Evolutionary conservation across 805 yeast genomes (phyloP).

Genomic region (Candida hungchunana): DNA sequence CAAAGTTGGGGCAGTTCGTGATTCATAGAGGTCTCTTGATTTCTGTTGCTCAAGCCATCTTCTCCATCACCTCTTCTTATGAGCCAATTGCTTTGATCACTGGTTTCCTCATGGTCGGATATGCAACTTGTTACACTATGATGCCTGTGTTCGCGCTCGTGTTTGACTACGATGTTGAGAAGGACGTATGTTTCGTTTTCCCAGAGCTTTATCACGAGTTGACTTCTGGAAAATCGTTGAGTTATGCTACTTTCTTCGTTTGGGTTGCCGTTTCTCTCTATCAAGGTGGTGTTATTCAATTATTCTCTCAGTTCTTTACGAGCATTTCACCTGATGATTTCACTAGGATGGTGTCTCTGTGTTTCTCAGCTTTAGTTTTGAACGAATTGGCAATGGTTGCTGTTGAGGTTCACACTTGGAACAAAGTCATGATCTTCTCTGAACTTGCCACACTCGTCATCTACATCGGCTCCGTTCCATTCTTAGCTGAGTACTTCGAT

Average conservation of each 20-base stretch:
- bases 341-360: slow-evolving; percentile 75
- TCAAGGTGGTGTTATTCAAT: slow-evolving; percentile 85
- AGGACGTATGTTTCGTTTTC: slow-evolving; percentile 79
- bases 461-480: slow-evolving; percentile 75
- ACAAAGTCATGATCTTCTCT: slow-evolving; percentile 64
- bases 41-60: slow-evolving; percentile 93
- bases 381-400: slow-evolving; percentile 95
- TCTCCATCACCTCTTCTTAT: slow-evolving; percentile 76
- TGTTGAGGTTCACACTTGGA: slow-evolving; percentile 91
- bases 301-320: slow-evolving; percentile 72
- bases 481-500: slow-evolving; percentile 83
- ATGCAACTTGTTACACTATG: slow-evolving; percentile 96
- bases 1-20: slow-evolving; percentile 91
- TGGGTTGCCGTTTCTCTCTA: slow-evolving; percentile 90
- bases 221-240: slow-evolving; percentile 80
- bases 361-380: slow-evolving; percentile 72
- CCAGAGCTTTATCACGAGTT: slow-evolving; percentile 95
- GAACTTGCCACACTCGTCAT: slow-evolving; percentile 65
- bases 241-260: slow-evolving; percentile 81
- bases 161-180: slow-evolving; percentile 86
- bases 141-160: slow-evolving; percentile 95
- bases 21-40: slow-evolving; percentile 94
- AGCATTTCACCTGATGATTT: slow-evolving; percentile 54
- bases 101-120: slow-evolving; percentile 98
- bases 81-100: slow-evolving; percentile 94